phyloP scores from a whole-genome alignment of 306 rosid genomes.

The Vachellia collinsii region DNA sequence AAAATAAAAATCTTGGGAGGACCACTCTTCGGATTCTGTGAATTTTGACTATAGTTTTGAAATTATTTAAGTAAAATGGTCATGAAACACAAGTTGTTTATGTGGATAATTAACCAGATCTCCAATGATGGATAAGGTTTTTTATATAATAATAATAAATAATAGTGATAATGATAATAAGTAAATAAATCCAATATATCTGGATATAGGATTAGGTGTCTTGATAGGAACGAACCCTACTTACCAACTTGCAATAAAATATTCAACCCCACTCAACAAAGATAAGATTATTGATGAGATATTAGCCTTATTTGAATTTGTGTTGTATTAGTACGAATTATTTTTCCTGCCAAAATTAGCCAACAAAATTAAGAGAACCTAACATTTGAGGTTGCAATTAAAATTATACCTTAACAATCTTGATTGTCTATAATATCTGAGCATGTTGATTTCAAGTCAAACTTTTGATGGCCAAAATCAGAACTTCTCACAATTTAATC shows the following conservation, averaged over 20 bases:
- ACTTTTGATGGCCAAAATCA: neutral
- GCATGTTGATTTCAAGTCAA: too few relatives aligned
- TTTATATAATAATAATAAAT: conserved; percentile 11
- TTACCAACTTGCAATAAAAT: conserved; percentile 32
- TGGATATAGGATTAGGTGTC: conserved; percentile 6
- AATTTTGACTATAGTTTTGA: conserved; percentile 45
- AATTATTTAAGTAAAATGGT: conserved; percentile 25
- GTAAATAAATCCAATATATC: neutral
- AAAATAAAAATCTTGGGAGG: conserved; percentile 16
- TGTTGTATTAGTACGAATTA: neutral
- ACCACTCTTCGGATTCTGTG: conserved; percentile 13
- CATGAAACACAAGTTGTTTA: neutral
- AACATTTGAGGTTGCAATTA: neutral
- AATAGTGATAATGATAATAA: neutral
- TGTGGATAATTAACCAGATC: neutral
- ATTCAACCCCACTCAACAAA: conserved; percentile 24
- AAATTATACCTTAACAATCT: neutral
- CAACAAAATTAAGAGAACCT: neutral
- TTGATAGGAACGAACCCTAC: conserved; percentile 27
- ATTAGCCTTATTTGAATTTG: neutral
- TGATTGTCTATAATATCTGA: neutral
- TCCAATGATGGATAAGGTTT: conserved; percentile 38
- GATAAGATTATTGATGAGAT: conserved; percentile 15
- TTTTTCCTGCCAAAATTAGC: neutral
- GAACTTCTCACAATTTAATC: neutral